Evolutionary conservation across 202 grass and related monocot genomes (phyloP).

Genomic region (Schoenoplectus triqueter): DNA sequence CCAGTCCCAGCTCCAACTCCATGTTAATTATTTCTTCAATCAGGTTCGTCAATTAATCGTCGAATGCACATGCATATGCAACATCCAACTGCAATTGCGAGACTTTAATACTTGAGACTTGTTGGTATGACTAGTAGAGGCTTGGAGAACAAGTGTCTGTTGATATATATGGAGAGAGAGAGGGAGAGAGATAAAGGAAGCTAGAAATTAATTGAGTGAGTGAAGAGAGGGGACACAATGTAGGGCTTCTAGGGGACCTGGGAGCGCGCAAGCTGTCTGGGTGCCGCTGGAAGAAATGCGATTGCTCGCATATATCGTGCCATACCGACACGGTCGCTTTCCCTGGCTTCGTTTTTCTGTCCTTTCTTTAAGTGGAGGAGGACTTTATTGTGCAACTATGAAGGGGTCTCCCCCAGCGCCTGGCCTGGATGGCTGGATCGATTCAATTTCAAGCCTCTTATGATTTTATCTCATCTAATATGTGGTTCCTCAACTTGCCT

Average conservation of each 20-base stretch:
- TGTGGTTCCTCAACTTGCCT: background rate
- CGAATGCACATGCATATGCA: background rate
- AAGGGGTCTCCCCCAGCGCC: background rate
- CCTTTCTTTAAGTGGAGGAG: slow-evolving; percentile 33
- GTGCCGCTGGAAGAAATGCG: slow-evolving; percentile 3
- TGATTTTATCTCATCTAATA: background rate
- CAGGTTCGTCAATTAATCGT: background rate
- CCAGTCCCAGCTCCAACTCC: slow-evolving; percentile 54
- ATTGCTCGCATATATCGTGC: background rate
- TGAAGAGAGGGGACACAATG: slow-evolving; percentile 16
- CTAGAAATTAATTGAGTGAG: slow-evolving; percentile 9
- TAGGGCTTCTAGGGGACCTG: slow-evolving; percentile 36
- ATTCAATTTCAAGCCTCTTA: background rate
- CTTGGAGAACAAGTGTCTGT: slow-evolving; percentile 15
- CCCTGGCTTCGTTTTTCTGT: slow-evolving; percentile 30
- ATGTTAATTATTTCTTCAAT: slow-evolving; percentile 36
- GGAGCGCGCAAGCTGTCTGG: slow-evolving; percentile 17
- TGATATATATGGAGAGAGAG: slow-evolving; percentile 26
- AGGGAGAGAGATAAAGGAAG: background rate
- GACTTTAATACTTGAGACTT: background rate
- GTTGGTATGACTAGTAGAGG: background rate
- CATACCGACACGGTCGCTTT: slow-evolving; percentile 47
- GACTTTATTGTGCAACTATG: slow-evolving; percentile 35
- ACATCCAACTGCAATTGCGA: background rate
- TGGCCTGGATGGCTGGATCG: background rate